Percentiles rank a stretch among this genome's conserved stretches.
These are phyloP conservation scores for Ophiosphaerella korrae DNA, from an alignment of 2,329 filamentous ascomycete species.

Conservation along the genomic window DNA sequence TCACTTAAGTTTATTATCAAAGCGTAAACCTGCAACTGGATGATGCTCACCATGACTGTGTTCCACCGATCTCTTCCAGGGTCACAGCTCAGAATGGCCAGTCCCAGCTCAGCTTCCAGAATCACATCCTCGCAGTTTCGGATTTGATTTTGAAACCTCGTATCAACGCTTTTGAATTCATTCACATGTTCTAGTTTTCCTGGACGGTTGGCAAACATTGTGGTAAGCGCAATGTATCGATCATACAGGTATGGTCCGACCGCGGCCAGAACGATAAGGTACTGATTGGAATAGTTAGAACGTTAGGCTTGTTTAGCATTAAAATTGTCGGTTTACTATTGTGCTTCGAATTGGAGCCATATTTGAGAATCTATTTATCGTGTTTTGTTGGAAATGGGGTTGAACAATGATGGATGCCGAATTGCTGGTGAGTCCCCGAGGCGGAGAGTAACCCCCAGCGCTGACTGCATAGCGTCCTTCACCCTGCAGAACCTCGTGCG, in stretches of 20 bases:
- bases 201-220: constrained; percentile 28
- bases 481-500: too few relatives aligned
- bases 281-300: constrained; percentile 3
- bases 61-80: constrained; percentile 52
- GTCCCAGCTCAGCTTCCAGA: constrained; percentile 42
- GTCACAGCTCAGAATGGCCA: constrained; percentile 53
- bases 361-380: too few relatives aligned
- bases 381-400: too few relatives aligned
- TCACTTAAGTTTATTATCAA: neutral
- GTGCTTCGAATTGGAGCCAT: neutral
- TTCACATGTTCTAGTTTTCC: constrained; percentile 23
- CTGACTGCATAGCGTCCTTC: too few relatives aligned
- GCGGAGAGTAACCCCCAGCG: too few relatives aligned
- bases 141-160: constrained; percentile 44
- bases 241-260: constrained; percentile 35
- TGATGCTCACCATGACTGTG: constrained; percentile 50
- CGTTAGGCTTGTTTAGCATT: neutral
- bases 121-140: constrained; percentile 53
- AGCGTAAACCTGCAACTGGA: neutral
- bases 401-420: too few relatives aligned
- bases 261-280: constrained; percentile 16
- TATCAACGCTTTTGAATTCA: constrained; percentile 32
- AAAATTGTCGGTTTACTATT: neutral
- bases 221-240: constrained; percentile 23
- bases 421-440: too few relatives aligned